A percentile compares a stretch with the other conserved stretches of the same genome.
These are phyloP conservation scores for Spiraea crenata DNA, from an alignment of 331 rosid genomes.

Conservation along the genomic window DNA sequence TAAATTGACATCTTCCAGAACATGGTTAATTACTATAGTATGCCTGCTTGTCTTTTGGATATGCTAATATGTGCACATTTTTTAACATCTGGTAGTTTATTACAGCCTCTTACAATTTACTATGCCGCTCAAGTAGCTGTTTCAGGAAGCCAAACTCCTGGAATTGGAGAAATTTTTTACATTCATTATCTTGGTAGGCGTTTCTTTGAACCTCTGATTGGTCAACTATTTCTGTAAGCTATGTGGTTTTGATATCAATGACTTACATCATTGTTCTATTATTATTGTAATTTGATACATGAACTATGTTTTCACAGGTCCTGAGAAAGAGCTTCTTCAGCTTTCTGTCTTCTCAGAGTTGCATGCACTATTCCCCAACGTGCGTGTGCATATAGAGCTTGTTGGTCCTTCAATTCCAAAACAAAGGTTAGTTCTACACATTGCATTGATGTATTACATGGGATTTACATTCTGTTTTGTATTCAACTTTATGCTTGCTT, in stretches of 20 bases:
- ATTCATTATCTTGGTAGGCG: slow-evolving; percentile 83
- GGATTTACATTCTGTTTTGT: no score
- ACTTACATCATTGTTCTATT: background rate
- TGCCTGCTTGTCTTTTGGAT: background rate
- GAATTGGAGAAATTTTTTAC: slow-evolving; percentile 42
- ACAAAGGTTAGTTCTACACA: slow-evolving; percentile 51
- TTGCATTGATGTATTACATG: slow-evolving; percentile 14
- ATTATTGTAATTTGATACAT: background rate
- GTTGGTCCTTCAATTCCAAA: slow-evolving; percentile 81
- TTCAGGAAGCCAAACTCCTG: slow-evolving; percentile 41
- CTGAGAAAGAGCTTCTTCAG: slow-evolving; percentile 88
- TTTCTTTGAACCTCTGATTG: slow-evolving; percentile 10
- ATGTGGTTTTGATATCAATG: background rate
- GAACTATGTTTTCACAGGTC: slow-evolving; percentile 47
- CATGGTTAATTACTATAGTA: background rate
- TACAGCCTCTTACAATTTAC: slow-evolving; percentile 80
- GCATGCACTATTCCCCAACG: slow-evolving; percentile 73
- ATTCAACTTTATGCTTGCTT: no score
- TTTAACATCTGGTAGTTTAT: background rate
- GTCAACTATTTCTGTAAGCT: background rate
- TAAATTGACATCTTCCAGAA: background rate
- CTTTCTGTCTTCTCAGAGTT: slow-evolving; percentile 75
- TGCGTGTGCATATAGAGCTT: slow-evolving; percentile 56
- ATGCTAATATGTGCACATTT: background rate
- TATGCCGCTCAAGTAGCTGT: slow-evolving; percentile 61